phyloP scores from a whole-genome alignment of 179 eudicot genomes.

The Silene coronaria region DNA sequence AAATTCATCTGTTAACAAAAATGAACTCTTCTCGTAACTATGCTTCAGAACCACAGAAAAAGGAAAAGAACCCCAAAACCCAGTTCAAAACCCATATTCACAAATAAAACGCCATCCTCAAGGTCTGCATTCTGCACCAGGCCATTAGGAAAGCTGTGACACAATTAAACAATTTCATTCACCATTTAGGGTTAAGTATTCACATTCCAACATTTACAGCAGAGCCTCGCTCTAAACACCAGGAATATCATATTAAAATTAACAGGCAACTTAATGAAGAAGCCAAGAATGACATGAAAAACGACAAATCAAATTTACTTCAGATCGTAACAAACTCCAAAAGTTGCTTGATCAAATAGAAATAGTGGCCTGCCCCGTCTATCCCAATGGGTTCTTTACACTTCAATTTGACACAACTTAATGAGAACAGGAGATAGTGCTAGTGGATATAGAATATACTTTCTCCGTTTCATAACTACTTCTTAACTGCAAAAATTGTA shows the following conservation, averaged over 20 bases:
- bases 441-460: neutral
- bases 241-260: neutral
- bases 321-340: neutral
- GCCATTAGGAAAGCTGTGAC: conserved; percentile 71
- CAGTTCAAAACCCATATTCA: conserved; percentile 38
- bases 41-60: conserved; percentile 33
- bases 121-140: conserved; percentile 82
- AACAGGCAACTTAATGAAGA: conserved; percentile 11
- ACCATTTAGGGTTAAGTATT: conserved; percentile 28
- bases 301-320: conserved; percentile 7
- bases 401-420: neutral
- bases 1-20: conserved; percentile 15
- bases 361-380: neutral
- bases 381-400: neutral
- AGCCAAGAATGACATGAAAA: neutral
- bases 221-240: conserved; percentile 28
- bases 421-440: neutral
- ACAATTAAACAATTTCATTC: conserved; percentile 54
- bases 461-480: no score
- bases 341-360: neutral
- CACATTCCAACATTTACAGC: conserved; percentile 16
- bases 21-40: conserved; percentile 13
- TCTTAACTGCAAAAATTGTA: no score
- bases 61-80: conserved; percentile 43
- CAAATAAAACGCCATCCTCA: conserved; percentile 57